phyloP scores from a whole-genome alignment of 345 rosid species.

The Triadica sebifera region DNA sequence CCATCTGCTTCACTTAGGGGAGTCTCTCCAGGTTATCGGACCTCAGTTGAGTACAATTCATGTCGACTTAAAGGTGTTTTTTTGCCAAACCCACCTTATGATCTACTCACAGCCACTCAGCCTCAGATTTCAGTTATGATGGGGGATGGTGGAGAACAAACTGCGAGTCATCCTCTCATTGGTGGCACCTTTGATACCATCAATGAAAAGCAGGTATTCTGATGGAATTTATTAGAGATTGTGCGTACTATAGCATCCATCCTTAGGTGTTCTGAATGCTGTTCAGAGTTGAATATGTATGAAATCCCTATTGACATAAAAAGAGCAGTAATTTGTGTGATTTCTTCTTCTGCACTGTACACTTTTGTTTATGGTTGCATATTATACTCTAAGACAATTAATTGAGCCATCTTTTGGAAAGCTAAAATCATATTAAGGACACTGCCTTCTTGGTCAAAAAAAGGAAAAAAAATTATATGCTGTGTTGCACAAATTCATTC shows the following conservation, averaged over 20 bases:
- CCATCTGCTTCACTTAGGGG: conserved; percentile 61
- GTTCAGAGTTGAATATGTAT: conserved; percentile 5
- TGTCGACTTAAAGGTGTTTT: conserved; percentile 76
- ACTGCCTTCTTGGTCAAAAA: not conserved
- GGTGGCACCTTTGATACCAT: conserved; percentile 47
- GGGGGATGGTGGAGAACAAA: conserved; percentile 56
- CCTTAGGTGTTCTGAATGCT: conserved; percentile 7
- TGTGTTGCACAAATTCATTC: not conserved
- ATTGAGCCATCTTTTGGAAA: not conserved
- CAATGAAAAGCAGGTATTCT: conserved; percentile 70
- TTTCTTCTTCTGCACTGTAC: not conserved
- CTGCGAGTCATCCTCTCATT: conserved; percentile 42
- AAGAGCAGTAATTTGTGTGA: not conserved
- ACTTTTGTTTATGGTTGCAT: not conserved
- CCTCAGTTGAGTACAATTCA: conserved; percentile 66
- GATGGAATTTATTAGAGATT: conserved; percentile 1
- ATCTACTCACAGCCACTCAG: conserved; percentile 41
- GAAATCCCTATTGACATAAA: conserved; percentile 9
- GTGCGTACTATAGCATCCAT: conserved; percentile 3
- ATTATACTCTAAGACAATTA: not conserved
- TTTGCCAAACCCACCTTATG: conserved; percentile 61
- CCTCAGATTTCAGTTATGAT: conserved; percentile 54
- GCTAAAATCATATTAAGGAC: not conserved
- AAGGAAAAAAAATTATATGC: not conserved
- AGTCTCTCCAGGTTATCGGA: conserved; percentile 52